Base-by-base conservation (phyloP, 495 filamentous ascomycete species). In the Parathielavia appendiculata region DNA sequence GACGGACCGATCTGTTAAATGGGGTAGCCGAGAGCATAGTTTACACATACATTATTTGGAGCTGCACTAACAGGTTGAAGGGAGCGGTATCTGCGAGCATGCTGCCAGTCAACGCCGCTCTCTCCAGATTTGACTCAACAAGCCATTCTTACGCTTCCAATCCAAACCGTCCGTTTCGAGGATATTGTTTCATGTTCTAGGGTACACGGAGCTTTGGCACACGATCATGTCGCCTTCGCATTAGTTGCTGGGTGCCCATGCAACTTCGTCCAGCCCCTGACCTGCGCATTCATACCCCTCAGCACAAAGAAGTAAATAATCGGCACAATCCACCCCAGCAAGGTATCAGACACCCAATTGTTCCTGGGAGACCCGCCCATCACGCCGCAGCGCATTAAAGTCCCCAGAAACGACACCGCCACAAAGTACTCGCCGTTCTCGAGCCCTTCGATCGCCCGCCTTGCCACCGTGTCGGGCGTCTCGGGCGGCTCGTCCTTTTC, bases 401-500 rank as follows among this genome's bases (percentile, higher is more conserved):
- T 66, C 14, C 90, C 87, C 49, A 89, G 62, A 32, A 85, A 83
- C 54, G 81, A 85, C 17, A 88, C 87, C 5, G 86, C 83, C 39
- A 96, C 81, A 62, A 90, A 71, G 69, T 89, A 88, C 20, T 92
- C 78, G 0, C 93, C 95, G 34, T 73, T 79, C 73, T 98, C 92
- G 56, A 98, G 73, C 5, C 83, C 87, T 34, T 67, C 69, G 20
- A 98, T 81, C n/a, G 87, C 78, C 16, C 76, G 77, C 10, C 65
- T 69, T 5, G 93, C 93, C 9, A 92, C 91, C 57, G 86, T 82
- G 6, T 90, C 85, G 35, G 89, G 85, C 2, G 82, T 87, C 73
- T 93, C 89, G 11, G 81, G 81, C 60, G 84, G 85, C 71, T 98
- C 93, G 30, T 76, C 77, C 63, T 90, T 85, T 73, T 98, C 93